Evolutionary conservation across 345 rosid species (phyloP), one percentile per base, ranked within the genome.

Genomic region (Sapria himalayana): DNA sequence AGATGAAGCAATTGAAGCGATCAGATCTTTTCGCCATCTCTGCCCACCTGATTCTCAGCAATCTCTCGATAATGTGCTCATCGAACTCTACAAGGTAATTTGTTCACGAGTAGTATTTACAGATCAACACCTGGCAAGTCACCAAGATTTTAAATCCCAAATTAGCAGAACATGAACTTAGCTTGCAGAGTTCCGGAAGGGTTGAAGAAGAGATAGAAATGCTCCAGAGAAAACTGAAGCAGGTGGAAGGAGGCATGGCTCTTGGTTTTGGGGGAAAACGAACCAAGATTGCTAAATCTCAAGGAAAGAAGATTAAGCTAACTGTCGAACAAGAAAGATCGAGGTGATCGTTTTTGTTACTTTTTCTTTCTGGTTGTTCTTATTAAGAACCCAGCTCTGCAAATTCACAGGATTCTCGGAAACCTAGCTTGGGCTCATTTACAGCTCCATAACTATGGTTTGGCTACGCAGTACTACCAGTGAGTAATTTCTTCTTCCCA

Each of bases 371-470:
- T 17, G 41, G 15, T 33, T 8, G 7, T 32, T n/a, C 7, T 38
- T 35, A 14, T 47, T 16, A n/a, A 20, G 1, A 32, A 7, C 14
- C 7, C 8, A 38, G 29, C 16, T n/a, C 10, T 29, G 33, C 24
- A 21, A 50, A 29, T 48, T 16, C 52, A 29, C 51, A 76, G 94
- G 68, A 55, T 82, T 39, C 44, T 76, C 3, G 94, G 94, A 27
- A 82, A 82, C 55, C 46, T 85, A 58, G 96, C 91, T 4, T 85
- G 93, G 96, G 93, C 85, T 52, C 73, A 72, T 44, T 50, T 85
- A 55, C 84, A 69, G 69, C 51, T 67, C 19, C 72, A 64, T 50
- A 67, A 85, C 54, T 80, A 67, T 19, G 74, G 81, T 49, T 66
- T 65, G n/a, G 85, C 93, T 8, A 85, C 79, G 48, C 72, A 73